phyloP scores from a whole-genome alignment of 495 filamentous ascomycete species.

The Podospora comata region DNA sequence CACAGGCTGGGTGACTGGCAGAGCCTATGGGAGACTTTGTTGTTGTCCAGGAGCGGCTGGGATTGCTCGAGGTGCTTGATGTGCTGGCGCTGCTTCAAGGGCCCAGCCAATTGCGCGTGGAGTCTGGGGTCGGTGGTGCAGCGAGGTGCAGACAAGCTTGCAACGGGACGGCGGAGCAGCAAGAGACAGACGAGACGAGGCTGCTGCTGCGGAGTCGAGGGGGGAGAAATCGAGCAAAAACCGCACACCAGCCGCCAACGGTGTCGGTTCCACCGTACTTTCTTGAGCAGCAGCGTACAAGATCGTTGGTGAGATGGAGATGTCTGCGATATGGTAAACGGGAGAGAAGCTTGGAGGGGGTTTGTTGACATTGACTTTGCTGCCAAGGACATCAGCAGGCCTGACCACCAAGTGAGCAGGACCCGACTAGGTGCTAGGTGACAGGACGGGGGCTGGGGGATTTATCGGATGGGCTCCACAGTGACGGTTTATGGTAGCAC shows the following conservation, averaged over 20 bases:
- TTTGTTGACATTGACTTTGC: constrained; percentile 26
- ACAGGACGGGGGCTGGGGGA: constrained; percentile 6
- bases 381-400: constrained; percentile 15
- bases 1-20: constrained; percentile 13
- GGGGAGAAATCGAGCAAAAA: constrained; percentile 1
- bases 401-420: not conserved
- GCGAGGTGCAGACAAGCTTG: constrained; percentile 32
- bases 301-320: constrained; percentile 1
- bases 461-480: constrained; percentile 9
- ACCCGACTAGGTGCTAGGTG: constrained; percentile 6
- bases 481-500: not conserved
- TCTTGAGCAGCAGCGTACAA: constrained; percentile 1
- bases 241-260: not conserved
- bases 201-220: not conserved
- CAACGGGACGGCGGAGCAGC: constrained; percentile 16
- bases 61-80: constrained; percentile 30
- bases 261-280: not conserved
- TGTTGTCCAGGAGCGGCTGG: constrained; percentile 39
- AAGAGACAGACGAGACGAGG: constrained; percentile 14
- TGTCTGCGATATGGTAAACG: constrained; percentile 1
- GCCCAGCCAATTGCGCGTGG: constrained; percentile 34
- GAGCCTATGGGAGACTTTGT: constrained; percentile 41
- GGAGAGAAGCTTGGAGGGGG: not conserved
- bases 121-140: constrained; percentile 36
- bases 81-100: constrained; percentile 39